These are phyloP conservation scores for Entrophospora sp. DNA, from an alignment of 192 early-diverging fungal species.

Conservation along the genomic window DNA sequence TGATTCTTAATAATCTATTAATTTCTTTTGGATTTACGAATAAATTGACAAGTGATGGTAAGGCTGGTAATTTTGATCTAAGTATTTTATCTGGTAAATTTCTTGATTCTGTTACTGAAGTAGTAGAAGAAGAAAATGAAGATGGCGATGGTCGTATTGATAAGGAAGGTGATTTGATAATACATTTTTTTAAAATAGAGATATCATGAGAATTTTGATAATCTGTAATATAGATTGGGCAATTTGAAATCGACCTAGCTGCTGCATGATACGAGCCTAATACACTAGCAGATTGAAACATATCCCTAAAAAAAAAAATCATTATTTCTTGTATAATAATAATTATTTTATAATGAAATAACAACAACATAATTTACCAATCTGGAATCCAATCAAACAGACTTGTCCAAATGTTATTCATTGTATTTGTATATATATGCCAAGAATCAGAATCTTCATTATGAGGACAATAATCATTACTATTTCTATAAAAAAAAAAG, in stretches of 20 bases:
- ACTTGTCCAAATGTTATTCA: constrained; percentile 41
- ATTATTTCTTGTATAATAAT: too few species aligned
- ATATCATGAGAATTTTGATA: constrained; percentile 14
- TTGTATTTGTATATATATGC: constrained; percentile 49
- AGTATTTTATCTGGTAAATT: constrained; percentile 1
- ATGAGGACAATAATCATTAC: constrained; percentile 49
- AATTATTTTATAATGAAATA: too few species aligned
- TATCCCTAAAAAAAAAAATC: constrained; percentile 27
- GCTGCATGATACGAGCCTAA: constrained; percentile 42
- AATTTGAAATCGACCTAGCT: constrained; percentile 40
- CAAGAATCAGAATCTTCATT: constrained; percentile 35
- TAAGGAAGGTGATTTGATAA: background rate
- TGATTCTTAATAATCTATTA: constrained; percentile 9
- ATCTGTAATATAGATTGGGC: constrained; percentile 50
- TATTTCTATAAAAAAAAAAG: constrained; percentile 37
- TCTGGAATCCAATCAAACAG: constrained; percentile 24
- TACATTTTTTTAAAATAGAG: background rate
- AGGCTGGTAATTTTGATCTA: constrained; percentile 6
- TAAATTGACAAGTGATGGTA: constrained; percentile 14
- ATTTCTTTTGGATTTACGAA: constrained; percentile 18
- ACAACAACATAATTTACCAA: constrained; percentile 28
- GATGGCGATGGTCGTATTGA: background rate
- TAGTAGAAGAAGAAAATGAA: background rate
- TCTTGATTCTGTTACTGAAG: background rate
- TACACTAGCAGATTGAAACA: constrained; percentile 40